Percentiles rank a stretch among this genome's conserved stretches.
Evolutionary conservation across 169 alveolate species (phyloP).

Genomic region (Eimeria brunetti): DNA sequence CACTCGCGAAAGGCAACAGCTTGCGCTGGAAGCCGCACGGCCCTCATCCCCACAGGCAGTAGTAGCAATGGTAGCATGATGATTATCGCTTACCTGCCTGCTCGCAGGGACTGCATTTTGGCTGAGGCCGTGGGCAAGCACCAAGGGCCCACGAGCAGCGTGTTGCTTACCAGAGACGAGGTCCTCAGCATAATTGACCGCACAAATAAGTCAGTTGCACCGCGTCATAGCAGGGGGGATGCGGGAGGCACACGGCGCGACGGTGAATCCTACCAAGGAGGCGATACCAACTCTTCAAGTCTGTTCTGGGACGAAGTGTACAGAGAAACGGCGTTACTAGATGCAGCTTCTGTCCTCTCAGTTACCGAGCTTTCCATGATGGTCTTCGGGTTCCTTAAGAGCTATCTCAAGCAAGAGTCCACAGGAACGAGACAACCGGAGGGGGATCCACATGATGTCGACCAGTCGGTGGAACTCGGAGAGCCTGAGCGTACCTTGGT

Average conservation of each 20-base stretch:
- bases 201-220: slow-evolving; percentile 39
- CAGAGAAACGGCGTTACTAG: slow-evolving; percentile 38
- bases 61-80: neutral
- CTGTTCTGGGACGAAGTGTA: slow-evolving; percentile 78
- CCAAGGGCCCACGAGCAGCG: slow-evolving; percentile 68
- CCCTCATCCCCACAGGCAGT: neutral
- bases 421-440: neutral
- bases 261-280: neutral
- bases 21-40: neutral
- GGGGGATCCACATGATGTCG: slow-evolving; percentile 13
- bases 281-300: slow-evolving; percentile 15
- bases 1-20: neutral
- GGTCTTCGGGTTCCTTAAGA: slow-evolving; percentile 76
- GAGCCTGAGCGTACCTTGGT: neutral
- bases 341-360: slow-evolving; percentile 49
- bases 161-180: slow-evolving; percentile 65
- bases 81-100: neutral
- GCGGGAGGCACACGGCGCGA: slow-evolving; percentile 8
- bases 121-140: slow-evolving; percentile 54
- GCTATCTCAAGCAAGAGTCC: slow-evolving; percentile 32
- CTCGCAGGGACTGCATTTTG: slow-evolving; percentile 51
- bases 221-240: neutral
- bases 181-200: slow-evolving; percentile 51
- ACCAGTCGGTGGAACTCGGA: neutral
- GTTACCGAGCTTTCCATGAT: slow-evolving; percentile 75